Conservation (phyloP, 202 grass and related monocot genomes). For the Bolboschoenoplectus hybrid region DNA sequence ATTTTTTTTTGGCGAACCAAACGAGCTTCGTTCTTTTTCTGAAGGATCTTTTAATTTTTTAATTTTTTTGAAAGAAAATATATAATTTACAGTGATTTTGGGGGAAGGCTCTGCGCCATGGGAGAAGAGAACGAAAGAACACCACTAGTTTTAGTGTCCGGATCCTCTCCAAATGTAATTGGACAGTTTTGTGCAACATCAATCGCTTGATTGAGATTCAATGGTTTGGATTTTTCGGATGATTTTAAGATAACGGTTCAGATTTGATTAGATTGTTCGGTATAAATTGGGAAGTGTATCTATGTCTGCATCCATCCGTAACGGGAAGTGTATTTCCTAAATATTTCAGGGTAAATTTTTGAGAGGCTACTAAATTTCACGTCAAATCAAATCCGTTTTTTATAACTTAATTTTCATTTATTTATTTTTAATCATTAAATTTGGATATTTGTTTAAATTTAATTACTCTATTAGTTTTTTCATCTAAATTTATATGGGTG, state of each 20-base stretch:
- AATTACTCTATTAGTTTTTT: too few species aligned
- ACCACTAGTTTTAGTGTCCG: background rate
- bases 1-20: background rate
- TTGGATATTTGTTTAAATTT: too few species aligned
- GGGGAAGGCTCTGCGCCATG: background rate
- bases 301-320: background rate
- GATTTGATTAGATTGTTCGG: background rate
- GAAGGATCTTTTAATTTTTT: background rate
- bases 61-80: background rate
- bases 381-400: too few species aligned
- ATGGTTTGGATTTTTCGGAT: background rate
- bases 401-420: too few species aligned
- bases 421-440: too few species aligned
- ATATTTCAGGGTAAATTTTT: too few species aligned
- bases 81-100: conserved; percentile 19
- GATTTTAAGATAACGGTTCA: background rate
- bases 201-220: background rate
- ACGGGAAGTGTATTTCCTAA: too few species aligned
- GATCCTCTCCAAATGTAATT: background rate
- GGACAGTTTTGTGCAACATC: background rate
- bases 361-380: too few species aligned
- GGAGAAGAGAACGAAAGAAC: background rate
- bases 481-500: too few species aligned
- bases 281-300: background rate
- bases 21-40: background rate